Evolutionary conservation across 2,329 filamentous ascomycete genomes (phyloP).

Genomic region (Apiospora phragmitis): DNA sequence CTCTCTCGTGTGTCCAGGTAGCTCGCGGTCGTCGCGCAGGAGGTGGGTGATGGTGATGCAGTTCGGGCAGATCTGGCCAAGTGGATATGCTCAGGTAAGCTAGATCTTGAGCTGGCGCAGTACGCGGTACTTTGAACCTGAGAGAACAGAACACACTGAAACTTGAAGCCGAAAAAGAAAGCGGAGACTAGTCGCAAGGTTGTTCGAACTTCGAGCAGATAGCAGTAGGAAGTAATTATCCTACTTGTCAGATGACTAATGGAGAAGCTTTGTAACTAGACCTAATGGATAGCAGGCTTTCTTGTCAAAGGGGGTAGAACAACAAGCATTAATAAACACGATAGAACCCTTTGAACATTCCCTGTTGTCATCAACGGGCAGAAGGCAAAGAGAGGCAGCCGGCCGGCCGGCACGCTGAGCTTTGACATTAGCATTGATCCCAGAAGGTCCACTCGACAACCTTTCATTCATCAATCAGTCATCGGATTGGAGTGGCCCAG

Average conservation of each 20-base stretch:
- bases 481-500: not conserved
- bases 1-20: conserved; percentile 7
- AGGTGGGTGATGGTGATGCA: not conserved
- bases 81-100: conserved; percentile 11
- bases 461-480: not conserved
- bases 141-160: conserved; percentile 2
- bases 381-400: not conserved
- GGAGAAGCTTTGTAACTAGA: not conserved
- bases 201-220: not conserved
- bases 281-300: not conserved
- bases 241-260: not conserved
- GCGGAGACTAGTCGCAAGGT: not conserved
- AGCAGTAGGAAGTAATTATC: not conserved
- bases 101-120: not conserved
- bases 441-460: not conserved
- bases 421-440: conserved; percentile 6
- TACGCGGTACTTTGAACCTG: not conserved
- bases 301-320: not conserved
- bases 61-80: conserved; percentile 12
- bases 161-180: conserved; percentile 1
- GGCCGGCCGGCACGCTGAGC: not conserved
- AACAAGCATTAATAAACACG: not conserved
- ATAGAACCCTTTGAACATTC: not conserved
- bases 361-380: conserved; percentile 3
- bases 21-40: conserved; percentile 2